phyloP scores from a whole-genome alignment of 768 basidiomycete species.

The Cystobasidiopsis lactophilus region DNA sequence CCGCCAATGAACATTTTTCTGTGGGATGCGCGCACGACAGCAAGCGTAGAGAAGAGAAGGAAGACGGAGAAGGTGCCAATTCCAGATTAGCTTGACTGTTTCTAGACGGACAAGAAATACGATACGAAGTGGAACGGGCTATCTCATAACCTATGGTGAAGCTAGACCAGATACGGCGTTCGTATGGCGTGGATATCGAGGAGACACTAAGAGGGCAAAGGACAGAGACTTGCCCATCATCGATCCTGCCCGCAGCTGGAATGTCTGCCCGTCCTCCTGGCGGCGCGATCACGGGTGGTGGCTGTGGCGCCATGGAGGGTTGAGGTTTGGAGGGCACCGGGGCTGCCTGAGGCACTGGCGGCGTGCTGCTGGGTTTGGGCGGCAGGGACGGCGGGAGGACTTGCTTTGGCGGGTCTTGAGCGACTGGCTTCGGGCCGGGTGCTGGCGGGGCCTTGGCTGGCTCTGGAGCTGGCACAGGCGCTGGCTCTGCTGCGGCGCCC shows the following conservation, averaged over 20 bases:
- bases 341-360: too few species aligned
- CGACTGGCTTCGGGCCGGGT: not conserved
- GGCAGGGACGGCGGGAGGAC: too few species aligned
- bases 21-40: conserved; percentile 19
- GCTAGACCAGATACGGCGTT: not conserved
- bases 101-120: not conserved
- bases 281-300: too few species aligned
- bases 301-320: too few species aligned
- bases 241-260: not conserved
- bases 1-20: conserved; percentile 99
- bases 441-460: not conserved
- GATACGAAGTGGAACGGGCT: not conserved
- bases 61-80: too few species aligned
- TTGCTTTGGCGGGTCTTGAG: too few species aligned
- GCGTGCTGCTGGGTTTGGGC: too few species aligned
- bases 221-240: not conserved
- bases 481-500: not conserved
- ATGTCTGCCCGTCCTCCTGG: too few species aligned
- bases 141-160: not conserved
- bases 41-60: too few species aligned
- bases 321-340: too few species aligned
- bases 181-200: not conserved
- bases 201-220: not conserved
- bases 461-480: not conserved
- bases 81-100: not conserved